Evolutionary conservation across 1,284 basidiomycete genomes (phyloP).

Genomic region (Ceratobasidium sp.): DNA sequence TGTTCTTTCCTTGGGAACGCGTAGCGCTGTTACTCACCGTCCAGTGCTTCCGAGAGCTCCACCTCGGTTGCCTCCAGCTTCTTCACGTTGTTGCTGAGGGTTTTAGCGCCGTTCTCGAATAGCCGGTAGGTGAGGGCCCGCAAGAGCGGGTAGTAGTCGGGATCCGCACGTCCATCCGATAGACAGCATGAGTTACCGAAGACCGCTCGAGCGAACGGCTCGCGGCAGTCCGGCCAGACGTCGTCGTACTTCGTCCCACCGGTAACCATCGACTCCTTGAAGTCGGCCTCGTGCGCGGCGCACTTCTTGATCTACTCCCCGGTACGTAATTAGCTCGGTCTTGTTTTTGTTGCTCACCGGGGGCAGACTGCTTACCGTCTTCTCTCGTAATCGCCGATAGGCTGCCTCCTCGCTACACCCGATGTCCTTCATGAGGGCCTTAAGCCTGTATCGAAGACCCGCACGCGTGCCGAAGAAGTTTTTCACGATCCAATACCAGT

Average conservation of each 20-base stretch:
- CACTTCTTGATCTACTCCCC: no score
- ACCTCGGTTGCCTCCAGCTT: background rate
- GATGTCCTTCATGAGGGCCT: background rate
- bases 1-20: background rate
- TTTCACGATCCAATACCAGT: background rate
- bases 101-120: background rate
- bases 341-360: no score
- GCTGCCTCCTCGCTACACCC: background rate
- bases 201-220: background rate
- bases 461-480: background rate
- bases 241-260: background rate
- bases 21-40: constrained; percentile 4
- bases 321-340: background rate
- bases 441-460: background rate
- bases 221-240: background rate
- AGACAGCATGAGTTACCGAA: no score
- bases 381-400: background rate
- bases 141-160: background rate
- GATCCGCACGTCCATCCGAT: background rate
- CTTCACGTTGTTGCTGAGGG: background rate
- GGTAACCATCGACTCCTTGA: background rate
- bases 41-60: background rate
- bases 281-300: background rate
- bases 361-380: background rate
- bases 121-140: background rate